A percentile compares a stretch with the other conserved stretches of the same genome.
Conservation (phyloP, 192 early-diverging fungal genomes). For the Backusella westeae region DNA sequence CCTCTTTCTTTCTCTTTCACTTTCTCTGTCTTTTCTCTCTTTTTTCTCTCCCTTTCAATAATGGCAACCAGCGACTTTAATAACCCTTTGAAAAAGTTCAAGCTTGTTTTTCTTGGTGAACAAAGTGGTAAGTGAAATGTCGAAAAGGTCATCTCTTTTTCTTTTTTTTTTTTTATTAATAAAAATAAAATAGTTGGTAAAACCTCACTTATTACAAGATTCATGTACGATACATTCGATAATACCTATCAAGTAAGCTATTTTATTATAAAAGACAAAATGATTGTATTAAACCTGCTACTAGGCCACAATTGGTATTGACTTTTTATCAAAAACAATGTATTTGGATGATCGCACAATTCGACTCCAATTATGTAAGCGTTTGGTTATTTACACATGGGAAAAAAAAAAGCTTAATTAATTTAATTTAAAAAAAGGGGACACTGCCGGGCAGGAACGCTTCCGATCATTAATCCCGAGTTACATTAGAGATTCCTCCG, state of each 20-base stretch:
- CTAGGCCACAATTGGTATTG: slow-evolving; percentile 97
- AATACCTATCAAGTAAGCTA: slow-evolving; percentile 83
- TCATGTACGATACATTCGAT: slow-evolving; percentile 99
- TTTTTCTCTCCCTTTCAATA: neutral
- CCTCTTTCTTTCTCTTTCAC: neutral
- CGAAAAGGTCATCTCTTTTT: neutral
- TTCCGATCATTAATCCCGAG: slow-evolving; percentile 96
- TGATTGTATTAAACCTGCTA: neutral
- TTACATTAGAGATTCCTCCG: slow-evolving; percentile 98
- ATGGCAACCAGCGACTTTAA: slow-evolving; percentile 26
- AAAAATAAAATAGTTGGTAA: slow-evolving; percentile 81
- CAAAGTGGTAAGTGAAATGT: slow-evolving; percentile 82
- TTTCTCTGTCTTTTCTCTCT: neutral
- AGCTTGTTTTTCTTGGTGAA: slow-evolving; percentile 98
- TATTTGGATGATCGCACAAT: slow-evolving; percentile 98
- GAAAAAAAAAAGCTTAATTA: neutral
- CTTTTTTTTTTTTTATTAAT: neutral
- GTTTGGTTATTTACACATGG: neutral
- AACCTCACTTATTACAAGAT: slow-evolving; percentile 98
- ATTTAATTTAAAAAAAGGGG: slow-evolving; percentile 51
- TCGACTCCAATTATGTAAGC: slow-evolving; percentile 86
- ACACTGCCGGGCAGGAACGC: slow-evolving; percentile 98
- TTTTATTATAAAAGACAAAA: neutral
- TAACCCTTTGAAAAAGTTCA: slow-evolving; percentile 85
- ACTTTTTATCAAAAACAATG: slow-evolving; percentile 98